These are phyloP conservation scores for Musa troglodytarum DNA, from an alignment of 176 grass and related monocot genomes.

Conservation along the genomic window DNA sequence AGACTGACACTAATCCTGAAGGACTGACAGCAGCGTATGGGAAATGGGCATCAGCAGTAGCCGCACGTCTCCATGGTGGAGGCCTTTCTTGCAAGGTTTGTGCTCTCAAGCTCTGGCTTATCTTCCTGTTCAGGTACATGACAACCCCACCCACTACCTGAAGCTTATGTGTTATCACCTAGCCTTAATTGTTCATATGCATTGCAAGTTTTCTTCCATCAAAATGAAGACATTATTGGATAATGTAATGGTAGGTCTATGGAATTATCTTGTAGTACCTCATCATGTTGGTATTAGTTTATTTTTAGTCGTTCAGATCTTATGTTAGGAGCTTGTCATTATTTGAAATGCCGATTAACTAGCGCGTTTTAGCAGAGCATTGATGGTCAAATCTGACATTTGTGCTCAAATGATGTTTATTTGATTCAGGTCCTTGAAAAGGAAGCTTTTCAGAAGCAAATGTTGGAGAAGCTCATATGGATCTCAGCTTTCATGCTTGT, in stretches of 20 bases:
- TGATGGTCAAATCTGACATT: neutral
- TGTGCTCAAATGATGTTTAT: neutral
- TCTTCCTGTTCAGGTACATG: neutral
- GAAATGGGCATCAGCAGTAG: conserved; percentile 67
- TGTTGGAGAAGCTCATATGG: conserved; percentile 98
- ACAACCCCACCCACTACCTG: neutral
- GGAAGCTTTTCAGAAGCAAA: conserved; percentile 82
- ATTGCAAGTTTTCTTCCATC: neutral
- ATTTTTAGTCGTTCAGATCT: neutral
- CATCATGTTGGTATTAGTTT: neutral
- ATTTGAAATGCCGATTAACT: neutral
- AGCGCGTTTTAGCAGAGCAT: neutral
- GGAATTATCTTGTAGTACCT: neutral
- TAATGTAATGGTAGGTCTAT: neutral
- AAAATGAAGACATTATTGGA: neutral
- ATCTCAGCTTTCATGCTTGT: conserved; percentile 97
- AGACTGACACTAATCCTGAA: conserved; percentile 82
- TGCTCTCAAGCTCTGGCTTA: neutral
- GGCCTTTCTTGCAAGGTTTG: conserved; percentile 90
- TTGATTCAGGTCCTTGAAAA: conserved; percentile 67
- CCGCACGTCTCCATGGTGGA: conserved; percentile 49
- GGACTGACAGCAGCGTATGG: conserved; percentile 75
- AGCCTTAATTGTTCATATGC: neutral
- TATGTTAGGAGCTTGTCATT: neutral
- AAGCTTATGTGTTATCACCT: neutral